Evolutionary conservation across 2,329 filamentous ascomycete species (phyloP).

Genomic region (Elsinoe batatas): DNA sequence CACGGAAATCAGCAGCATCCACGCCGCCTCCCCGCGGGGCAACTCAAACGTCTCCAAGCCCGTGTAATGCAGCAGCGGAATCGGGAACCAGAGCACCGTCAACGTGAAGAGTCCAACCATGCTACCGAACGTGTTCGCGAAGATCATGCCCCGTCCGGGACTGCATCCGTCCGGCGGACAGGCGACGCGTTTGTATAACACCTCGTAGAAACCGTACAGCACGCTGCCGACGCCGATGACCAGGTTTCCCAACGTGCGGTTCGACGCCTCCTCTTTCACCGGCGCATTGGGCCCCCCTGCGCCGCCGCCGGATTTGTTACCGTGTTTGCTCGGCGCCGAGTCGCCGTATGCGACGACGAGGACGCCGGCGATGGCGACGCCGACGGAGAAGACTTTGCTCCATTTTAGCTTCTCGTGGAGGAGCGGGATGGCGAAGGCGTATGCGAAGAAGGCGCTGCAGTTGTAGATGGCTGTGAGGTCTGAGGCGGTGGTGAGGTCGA

Average conservation of each 20-base stretch:
- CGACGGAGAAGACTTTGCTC: constrained; percentile 79
- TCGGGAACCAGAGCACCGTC: constrained; percentile 78
- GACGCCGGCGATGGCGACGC: constrained; percentile 79
- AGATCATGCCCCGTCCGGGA: constrained; percentile 83
- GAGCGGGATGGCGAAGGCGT: constrained; percentile 87
- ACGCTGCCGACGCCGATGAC: constrained; percentile 86
- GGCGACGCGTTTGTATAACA: constrained; percentile 85
- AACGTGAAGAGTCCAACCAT: constrained; percentile 82
- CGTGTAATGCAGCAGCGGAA: constrained; percentile 70
- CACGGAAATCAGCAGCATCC: constrained; percentile 71
- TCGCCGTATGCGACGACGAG: constrained; percentile 94
- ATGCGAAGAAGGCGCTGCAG: constrained; percentile 97
- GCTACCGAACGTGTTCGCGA: constrained; percentile 85
- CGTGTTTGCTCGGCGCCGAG: constrained; percentile 40
- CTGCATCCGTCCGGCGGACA: constrained; percentile 85
- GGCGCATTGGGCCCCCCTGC: constrained; percentile 38
- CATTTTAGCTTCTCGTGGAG: constrained; percentile 73
- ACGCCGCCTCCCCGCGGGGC: constrained; percentile 66
- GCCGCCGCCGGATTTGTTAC: constrained; percentile 45
- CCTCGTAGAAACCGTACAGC: constrained; percentile 93
- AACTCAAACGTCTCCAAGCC: constrained; percentile 76
- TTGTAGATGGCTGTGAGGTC: constrained; percentile 98
- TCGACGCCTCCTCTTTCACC: constrained; percentile 46
- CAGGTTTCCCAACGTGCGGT: constrained; percentile 73
- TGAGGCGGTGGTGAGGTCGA: constrained; percentile 82